A percentile compares a stretch with the other conserved stretches of the same genome.
Conservation (phyloP, 768 basidiomycete genomes). For the Termitomyces sp. region DNA sequence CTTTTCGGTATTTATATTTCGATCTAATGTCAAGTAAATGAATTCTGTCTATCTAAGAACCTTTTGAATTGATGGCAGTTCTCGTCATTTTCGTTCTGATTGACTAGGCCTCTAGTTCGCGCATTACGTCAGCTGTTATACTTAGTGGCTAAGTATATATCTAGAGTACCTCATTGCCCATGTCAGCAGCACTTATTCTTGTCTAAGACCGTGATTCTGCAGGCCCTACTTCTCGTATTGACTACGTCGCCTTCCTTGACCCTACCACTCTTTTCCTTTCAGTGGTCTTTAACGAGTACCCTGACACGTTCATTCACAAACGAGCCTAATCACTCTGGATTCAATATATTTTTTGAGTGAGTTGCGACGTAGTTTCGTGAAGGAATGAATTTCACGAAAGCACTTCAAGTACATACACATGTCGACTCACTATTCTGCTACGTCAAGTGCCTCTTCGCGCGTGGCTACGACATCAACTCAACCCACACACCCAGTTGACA, state of each 20-base stretch:
- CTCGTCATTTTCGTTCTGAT: constrained; percentile 17
- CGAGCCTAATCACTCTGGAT: no score
- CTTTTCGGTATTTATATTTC: not conserved
- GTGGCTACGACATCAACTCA: constrained; percentile 2
- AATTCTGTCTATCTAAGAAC: constrained; percentile 4
- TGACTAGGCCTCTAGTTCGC: constrained; percentile 11
- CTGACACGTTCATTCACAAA: not conserved
- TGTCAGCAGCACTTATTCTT: constrained; percentile 1
- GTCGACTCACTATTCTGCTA: constrained; percentile 7
- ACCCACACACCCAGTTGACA: not conserved
- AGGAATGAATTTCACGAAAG: not conserved
- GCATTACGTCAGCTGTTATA: not conserved
- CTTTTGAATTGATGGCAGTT: constrained; percentile 16
- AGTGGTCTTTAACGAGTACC: not conserved
- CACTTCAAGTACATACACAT: constrained; percentile 2
- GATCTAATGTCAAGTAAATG: constrained; percentile 7
- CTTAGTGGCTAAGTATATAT: not conserved
- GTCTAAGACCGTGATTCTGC: not conserved
- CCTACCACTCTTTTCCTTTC: constrained; percentile 33
- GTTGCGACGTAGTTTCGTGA: not conserved
- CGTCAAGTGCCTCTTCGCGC: constrained; percentile 1
- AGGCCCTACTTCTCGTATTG: not conserved
- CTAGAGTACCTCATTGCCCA: not conserved
- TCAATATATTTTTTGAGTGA: not conserved
- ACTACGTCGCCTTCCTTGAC: not conserved